A percentile compares a stretch with the other conserved stretches of the same genome.
phyloP scores from a whole-genome alignment of 768 basidiomycete genomes.

The Russula earlei region DNA sequence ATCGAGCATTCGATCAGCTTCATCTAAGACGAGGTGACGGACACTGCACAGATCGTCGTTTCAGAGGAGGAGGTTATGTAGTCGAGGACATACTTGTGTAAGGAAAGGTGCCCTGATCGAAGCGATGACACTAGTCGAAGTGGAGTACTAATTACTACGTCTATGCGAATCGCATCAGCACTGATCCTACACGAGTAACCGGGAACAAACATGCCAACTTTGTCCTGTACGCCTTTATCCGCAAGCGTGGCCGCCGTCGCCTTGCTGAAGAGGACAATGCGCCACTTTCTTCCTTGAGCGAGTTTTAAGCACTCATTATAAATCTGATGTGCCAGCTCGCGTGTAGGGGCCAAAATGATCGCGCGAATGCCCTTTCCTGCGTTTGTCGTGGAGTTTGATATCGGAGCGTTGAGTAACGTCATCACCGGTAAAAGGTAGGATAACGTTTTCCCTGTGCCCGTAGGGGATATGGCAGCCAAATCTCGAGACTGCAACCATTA shows the following conservation, averaged over 20 bases:
- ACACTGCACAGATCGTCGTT: conserved; percentile 40
- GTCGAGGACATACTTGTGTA: conserved; percentile 53
- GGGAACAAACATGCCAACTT: conserved; percentile 50
- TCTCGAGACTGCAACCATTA: conserved; percentile 52
- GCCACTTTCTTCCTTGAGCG: conserved; percentile 75
- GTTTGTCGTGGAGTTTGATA: conserved; percentile 36
- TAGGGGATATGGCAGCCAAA: conserved; percentile 90
- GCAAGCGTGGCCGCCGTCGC: conserved; percentile 76
- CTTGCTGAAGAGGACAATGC: conserved; percentile 75
- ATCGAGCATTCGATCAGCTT: conserved; percentile 88
- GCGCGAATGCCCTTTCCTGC: conserved; percentile 59
- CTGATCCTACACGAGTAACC: not conserved
- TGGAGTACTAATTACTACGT: conserved; percentile 89
- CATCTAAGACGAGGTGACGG: conserved; percentile 78
- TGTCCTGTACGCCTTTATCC: conserved; percentile 62
- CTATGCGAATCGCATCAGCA: conserved; percentile 32
- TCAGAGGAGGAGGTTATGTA: conserved; percentile 4
- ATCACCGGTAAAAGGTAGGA: conserved; percentile 85
- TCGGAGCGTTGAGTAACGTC: conserved; percentile 45
- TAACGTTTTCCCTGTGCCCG: conserved; percentile 95
- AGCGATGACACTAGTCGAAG: conserved; percentile 78
- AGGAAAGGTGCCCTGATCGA: conserved; percentile 52
- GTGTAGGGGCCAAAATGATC: conserved; percentile 81
- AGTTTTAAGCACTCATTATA: conserved; percentile 82
- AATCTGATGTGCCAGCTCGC: conserved; percentile 94